Evolutionary conservation across 2,329 filamentous ascomycete species (phyloP).

Genomic region (Pestalotiopsis sp.): DNA sequence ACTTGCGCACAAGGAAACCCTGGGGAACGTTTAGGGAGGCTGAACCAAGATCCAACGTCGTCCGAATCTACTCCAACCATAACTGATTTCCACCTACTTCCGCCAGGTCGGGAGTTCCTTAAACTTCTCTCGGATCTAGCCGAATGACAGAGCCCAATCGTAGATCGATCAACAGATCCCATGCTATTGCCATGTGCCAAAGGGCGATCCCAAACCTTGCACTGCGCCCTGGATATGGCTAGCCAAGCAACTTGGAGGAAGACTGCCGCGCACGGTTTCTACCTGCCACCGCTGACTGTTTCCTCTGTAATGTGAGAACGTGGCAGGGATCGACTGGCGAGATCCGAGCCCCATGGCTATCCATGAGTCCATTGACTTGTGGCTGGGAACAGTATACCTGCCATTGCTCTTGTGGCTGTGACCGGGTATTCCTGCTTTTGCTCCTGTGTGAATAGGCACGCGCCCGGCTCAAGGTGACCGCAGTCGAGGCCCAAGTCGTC

Average conservation of each 20-base stretch:
- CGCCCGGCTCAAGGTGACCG: too few species aligned
- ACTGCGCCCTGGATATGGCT: background rate
- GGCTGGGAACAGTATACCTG: background rate
- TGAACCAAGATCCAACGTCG: background rate
- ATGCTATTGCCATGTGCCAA: background rate
- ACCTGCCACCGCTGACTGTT: background rate
- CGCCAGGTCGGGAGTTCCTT: background rate
- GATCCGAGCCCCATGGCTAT: background rate
- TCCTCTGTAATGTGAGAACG: background rate
- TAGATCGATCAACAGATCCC: background rate
- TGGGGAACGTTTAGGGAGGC: background rate
- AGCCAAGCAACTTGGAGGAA: background rate
- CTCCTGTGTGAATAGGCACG: too few species aligned
- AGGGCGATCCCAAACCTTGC: background rate
- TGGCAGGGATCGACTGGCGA: background rate
- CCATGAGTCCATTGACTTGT: background rate
- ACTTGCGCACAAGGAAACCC: background rate
- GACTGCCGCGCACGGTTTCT: background rate
- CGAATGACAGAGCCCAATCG: background rate
- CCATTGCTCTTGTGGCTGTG: background rate
- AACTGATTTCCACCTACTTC: background rate
- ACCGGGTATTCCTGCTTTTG: background rate
- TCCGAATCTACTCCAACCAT: background rate
- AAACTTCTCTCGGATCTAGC: slow-evolving; percentile 4
- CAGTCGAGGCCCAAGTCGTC: too few species aligned